Base-by-base conservation (phyloP, 345 rosid genomes). In the Anacardium occidentale region DNA sequence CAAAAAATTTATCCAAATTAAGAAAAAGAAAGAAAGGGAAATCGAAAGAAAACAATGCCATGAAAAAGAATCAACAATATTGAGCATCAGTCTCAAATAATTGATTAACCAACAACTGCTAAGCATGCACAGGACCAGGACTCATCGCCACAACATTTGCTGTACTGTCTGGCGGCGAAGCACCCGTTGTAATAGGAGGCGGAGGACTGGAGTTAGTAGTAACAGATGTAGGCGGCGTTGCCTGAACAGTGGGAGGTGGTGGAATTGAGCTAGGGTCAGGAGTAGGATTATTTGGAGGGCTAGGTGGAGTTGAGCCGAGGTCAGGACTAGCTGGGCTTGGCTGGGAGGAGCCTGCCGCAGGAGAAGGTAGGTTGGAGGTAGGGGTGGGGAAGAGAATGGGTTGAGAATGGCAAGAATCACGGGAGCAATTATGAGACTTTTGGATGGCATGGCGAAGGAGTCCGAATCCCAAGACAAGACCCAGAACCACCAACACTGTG, bases 71-170 rank as follows among this genome's bases (percentile, higher is more conserved):
- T 37, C 71, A 61, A 65, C 45, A 40, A 56, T 15, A 60, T 14
- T 25, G 56, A 37, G 58, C 10, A 9, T n/a, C 32, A 74, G 77
- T 37, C 5, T 2, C 71, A 32, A 20, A 71, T 60, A 68, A 78
- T 50, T 50, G 5, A 47, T 50, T 50, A 50, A 13, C n/a, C 13
- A 47, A 10, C 66, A 47, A 71, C 70, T 68, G 63, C 79, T 85
- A 83, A 56, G 87, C 82, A 77, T 85, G 86, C 83, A 82, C 79
- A 64, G 93, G 97, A 53, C 87, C 95, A 13, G 91, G 94, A 72
- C 84, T 65, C 52, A 59, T 84, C 69, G 74, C 69, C 75, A 66
- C 74, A 7, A 90, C 78, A 74, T 76, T 78, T 25, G 96, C 90
- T 60, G 87, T 92, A 72, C 68, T 86, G 47, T 64, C 63, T 8